Conservation (phyloP, 2,329 filamentous ascomycete genomes). For the Botryotinia narcissicola region DNA sequence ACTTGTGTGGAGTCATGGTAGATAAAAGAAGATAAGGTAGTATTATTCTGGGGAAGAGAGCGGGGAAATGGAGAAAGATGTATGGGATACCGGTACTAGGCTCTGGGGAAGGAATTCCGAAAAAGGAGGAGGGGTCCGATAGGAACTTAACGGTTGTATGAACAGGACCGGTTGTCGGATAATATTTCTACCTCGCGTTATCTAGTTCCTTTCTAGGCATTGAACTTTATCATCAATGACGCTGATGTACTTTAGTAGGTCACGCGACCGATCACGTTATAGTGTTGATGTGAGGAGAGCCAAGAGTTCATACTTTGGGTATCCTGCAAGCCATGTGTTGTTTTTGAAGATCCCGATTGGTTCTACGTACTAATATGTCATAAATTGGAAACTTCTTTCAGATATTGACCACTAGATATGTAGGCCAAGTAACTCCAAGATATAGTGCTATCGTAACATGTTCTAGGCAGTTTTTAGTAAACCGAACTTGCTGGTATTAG, state of each 20-base stretch:
- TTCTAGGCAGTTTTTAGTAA: background rate
- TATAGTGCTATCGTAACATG: no score
- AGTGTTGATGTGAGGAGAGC: background rate
- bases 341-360: background rate
- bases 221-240: background rate
- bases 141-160: background rate
- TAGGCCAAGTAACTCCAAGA: constrained; percentile 7
- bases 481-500: background rate
- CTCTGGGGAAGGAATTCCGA: background rate
- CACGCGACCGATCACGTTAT: background rate
- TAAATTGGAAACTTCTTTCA: background rate
- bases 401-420: background rate
- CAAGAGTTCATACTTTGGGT: background rate
- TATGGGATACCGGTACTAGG: background rate
- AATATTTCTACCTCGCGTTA: background rate
- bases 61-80: background rate
- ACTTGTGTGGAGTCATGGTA: background rate
- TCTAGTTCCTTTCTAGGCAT: background rate
- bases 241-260: background rate
- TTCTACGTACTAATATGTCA: background rate
- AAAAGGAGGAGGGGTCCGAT: background rate
- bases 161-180: background rate
- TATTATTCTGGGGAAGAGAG: background rate
- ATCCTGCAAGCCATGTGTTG: background rate
- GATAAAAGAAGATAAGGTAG: background rate